A percentile compares a stretch with the other conserved stretches of the same genome.
phyloP scores from a whole-genome alignment of 192 early-diverging fungal genomes.

The Coemansia sp. region DNA sequence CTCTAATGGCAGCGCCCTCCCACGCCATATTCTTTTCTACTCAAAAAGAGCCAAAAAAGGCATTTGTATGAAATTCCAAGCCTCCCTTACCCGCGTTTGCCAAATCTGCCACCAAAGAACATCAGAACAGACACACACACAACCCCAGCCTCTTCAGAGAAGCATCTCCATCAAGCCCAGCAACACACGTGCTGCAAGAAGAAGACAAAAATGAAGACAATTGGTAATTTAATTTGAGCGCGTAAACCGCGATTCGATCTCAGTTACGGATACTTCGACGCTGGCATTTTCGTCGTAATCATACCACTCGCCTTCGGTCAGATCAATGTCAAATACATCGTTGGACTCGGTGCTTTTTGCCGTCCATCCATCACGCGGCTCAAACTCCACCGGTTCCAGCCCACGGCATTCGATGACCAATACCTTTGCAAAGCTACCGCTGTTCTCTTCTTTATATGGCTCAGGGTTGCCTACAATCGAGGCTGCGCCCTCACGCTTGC shows the following conservation, averaged over 20 bases:
- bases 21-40: no score
- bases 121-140: not conserved
- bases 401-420: conserved; percentile 80
- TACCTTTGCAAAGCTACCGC: conserved; percentile 62
- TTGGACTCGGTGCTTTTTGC: conserved; percentile 71
- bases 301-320: conserved; percentile 81
- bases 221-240: conserved; percentile 11
- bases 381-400: conserved; percentile 78
- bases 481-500: conserved; percentile 71
- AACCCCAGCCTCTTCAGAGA: not conserved
- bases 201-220: not conserved
- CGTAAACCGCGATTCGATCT: conserved; percentile 29
- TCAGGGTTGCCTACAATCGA: conserved; percentile 35
- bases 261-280: conserved; percentile 38
- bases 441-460: conserved; percentile 55
- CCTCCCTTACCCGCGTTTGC: not conserved
- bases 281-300: conserved; percentile 81
- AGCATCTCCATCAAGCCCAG: not conserved
- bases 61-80: not conserved
- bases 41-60: not conserved
- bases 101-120: not conserved
- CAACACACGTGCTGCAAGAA: not conserved
- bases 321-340: conserved; percentile 76
- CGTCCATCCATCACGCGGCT: conserved; percentile 63
- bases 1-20: no score